phyloP scores from a whole-genome alignment of 768 basidiomycete genomes.

The Russula foetens region DNA sequence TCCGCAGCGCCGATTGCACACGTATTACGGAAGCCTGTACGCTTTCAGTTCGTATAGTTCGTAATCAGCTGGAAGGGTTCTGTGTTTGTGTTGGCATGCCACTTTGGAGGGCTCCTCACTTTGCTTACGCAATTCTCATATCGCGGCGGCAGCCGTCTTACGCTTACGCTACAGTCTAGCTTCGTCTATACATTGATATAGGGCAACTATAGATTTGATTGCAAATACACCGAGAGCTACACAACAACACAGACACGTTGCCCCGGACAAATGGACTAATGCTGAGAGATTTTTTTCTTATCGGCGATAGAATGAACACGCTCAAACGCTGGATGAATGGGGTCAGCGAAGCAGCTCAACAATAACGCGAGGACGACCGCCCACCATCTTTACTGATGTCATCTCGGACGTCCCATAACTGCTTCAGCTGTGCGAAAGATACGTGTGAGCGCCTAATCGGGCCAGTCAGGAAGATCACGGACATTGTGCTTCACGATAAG shows the following conservation, averaged over 20 bases:
- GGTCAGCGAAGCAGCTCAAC: not conserved
- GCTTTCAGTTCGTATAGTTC: too few relatives aligned
- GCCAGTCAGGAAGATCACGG: not conserved
- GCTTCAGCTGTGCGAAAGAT: constrained; percentile 4
- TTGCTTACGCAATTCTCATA: constrained; percentile 4
- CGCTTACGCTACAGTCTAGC: not conserved
- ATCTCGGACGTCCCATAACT: constrained; percentile 13
- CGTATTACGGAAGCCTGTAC: not conserved
- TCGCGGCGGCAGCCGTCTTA: not conserved
- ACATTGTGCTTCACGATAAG: constrained; percentile 17
- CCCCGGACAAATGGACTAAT: not conserved
- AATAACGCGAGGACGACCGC: not conserved
- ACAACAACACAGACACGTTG: not conserved
- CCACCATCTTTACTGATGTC: constrained; percentile 15
- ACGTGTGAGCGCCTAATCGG: not conserved
- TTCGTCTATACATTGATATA: not conserved
- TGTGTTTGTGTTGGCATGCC: not conserved
- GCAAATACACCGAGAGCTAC: not conserved
- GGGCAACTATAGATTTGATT: not conserved
- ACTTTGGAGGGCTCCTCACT: not conserved
- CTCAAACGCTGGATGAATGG: constrained; percentile 6
- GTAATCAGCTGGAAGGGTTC: not conserved
- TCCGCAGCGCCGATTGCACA: not conserved
- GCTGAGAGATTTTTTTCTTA: constrained; percentile 11
- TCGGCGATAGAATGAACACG: constrained; percentile 12